phyloP scores from a whole-genome alignment of 371 early-diverging fungal genomes.

The Mucor mucedo region DNA sequence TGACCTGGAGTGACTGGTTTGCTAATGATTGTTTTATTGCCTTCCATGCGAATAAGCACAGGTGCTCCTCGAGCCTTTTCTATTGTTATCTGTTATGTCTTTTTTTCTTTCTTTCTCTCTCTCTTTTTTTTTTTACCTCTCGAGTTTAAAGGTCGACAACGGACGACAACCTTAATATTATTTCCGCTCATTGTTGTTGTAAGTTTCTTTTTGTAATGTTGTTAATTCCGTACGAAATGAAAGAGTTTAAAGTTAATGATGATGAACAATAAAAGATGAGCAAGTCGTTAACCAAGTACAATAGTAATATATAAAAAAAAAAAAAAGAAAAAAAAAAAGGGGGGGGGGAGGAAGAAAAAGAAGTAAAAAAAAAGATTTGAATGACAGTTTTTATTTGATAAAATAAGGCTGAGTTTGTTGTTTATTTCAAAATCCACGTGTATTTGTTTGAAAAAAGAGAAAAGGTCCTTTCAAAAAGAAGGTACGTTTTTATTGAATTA shows the following conservation, averaged over 20 bases:
- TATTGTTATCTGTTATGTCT: constrained; percentile 14
- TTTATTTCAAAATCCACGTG: neutral
- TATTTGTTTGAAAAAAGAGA: no score
- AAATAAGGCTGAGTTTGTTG: constrained; percentile 6
- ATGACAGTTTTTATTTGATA: constrained; percentile 1
- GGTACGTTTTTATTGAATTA: constrained; percentile 6
- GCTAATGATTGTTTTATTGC: constrained; percentile 65
- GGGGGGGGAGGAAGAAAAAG: neutral
- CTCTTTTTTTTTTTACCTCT: constrained; percentile 17
- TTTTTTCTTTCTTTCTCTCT: neutral
- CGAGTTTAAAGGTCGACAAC: constrained; percentile 31
- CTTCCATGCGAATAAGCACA: constrained; percentile 65
- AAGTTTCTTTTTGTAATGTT: neutral
- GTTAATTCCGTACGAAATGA: neutral
- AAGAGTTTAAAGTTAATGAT: neutral
- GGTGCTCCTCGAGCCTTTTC: constrained; percentile 63
- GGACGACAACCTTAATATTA: constrained; percentile 31
- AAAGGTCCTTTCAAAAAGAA: constrained; percentile 1
- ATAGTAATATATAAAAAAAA: neutral
- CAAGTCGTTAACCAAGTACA: neutral
- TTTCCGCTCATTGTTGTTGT: constrained; percentile 21
- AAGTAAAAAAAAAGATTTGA: neutral
- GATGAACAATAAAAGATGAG: neutral
- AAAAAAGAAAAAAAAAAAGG: neutral
- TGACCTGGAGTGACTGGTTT: constrained; percentile 42